Conservation (phyloP, 2,329 filamentous ascomycete genomes). For the Claviceps sorghi region DNA sequence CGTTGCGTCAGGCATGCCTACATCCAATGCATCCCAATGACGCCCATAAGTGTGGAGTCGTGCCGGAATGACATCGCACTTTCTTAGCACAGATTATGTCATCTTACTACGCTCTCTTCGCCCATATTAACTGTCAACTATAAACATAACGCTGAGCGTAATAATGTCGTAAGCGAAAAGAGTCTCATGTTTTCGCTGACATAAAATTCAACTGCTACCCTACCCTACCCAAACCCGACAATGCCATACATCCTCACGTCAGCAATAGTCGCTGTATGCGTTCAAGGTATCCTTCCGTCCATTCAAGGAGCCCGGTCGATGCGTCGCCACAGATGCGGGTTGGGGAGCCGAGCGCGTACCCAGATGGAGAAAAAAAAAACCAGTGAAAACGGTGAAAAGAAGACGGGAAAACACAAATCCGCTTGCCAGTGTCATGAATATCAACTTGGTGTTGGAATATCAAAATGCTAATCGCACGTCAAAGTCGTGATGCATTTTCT, state of each 20-base stretch:
- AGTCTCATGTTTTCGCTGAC: neutral
- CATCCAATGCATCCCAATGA: neutral
- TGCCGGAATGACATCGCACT: neutral
- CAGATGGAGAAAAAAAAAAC: neutral
- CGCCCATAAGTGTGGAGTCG: neutral
- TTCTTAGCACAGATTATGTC: neutral
- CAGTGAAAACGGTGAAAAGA: neutral
- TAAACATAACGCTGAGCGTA: neutral
- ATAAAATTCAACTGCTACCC: neutral
- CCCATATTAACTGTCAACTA: neutral
- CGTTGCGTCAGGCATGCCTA: neutral
- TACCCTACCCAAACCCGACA: neutral
- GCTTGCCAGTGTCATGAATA: neutral
- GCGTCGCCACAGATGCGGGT: neutral
- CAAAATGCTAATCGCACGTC: neutral
- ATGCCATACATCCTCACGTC: neutral
- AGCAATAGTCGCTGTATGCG: neutral
- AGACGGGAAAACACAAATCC: neutral
- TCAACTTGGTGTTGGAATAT: neutral
- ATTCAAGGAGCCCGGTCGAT: neutral
- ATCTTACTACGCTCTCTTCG: neutral
- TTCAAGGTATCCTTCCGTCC: neutral
- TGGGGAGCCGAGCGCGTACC: neutral
- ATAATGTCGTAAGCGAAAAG: neutral
- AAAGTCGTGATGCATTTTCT: neutral